Conservation (phyloP, 148 eudicot genomes). For the Beta vulgaris region DNA sequence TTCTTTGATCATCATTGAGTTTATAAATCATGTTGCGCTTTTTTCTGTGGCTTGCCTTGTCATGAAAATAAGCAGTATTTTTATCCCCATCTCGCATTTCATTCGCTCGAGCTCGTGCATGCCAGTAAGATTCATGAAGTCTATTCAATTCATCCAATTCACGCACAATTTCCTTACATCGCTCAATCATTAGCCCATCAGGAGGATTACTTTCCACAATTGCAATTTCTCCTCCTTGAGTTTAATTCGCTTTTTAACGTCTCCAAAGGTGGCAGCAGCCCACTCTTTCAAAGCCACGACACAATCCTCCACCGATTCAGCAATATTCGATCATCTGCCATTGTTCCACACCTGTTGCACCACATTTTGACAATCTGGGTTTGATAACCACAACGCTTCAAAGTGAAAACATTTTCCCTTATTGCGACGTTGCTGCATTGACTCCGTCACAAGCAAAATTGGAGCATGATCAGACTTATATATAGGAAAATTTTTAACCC, state of each 20-base stretch:
- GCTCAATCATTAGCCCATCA: background rate
- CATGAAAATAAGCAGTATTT: background rate
- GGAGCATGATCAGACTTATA: background rate
- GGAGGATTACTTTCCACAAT: background rate
- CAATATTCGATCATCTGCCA: no score
- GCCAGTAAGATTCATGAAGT: background rate
- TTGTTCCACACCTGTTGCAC: background rate
- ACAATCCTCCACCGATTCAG: no score
- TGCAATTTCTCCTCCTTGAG: background rate
- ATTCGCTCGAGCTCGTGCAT: background rate
- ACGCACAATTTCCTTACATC: background rate
- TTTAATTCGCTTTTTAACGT: background rate
- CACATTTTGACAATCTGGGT: background rate
- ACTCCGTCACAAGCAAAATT: background rate
- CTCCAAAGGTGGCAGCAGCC: background rate
- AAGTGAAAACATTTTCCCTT: background rate
- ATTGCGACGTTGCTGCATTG: fast-evolving
- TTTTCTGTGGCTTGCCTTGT: background rate
- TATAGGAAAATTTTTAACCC: background rate
- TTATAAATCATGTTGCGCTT: background rate
- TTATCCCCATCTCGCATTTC: background rate
- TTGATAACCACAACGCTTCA: background rate
- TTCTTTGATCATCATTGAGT: background rate
- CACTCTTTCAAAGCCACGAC: background rate
- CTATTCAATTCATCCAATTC: background rate